Conservation (phyloP, 768 basidiomycete genomes). For the Collybiopsis luxurians region DNA sequence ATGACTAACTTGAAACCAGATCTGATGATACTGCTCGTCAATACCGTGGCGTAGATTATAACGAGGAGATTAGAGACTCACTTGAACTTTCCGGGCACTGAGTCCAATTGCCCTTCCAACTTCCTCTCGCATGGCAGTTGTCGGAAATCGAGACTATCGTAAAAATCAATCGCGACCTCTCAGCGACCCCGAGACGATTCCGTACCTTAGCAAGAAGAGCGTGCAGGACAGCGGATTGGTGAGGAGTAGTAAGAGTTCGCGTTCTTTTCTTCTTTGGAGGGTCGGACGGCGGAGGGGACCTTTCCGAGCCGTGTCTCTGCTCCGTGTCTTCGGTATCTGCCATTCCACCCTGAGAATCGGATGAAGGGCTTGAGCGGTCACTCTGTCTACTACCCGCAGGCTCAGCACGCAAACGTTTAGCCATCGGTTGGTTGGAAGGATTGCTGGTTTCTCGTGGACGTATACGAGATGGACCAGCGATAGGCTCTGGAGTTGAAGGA, state of each 20-base stretch:
- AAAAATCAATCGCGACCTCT: slow-evolving; percentile 2
- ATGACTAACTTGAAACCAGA: slow-evolving; percentile 79
- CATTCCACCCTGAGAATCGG: slow-evolving; percentile 53
- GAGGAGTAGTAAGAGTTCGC: slow-evolving; percentile 80
- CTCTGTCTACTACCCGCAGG: slow-evolving; percentile 22
- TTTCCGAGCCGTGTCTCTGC: slow-evolving; percentile 39
- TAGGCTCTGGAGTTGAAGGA: slow-evolving; percentile 20
- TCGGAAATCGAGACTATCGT: slow-evolving; percentile 85
- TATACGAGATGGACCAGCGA: slow-evolving; percentile 19
- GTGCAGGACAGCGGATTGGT: slow-evolving; percentile 86
- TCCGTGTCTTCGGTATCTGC: slow-evolving; percentile 59
- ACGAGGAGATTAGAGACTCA: slow-evolving; percentile 31
- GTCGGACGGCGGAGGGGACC: slow-evolving; percentile 28
- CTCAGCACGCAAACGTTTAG: slow-evolving; percentile 40
- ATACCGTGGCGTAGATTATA: slow-evolving; percentile 12
- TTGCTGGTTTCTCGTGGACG: slow-evolving; percentile 17
- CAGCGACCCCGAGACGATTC: slow-evolving; percentile 12
- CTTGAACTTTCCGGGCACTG: slow-evolving; percentile 89
- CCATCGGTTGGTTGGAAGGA: slow-evolving; percentile 35
- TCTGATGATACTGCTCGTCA: slow-evolving; percentile 39
- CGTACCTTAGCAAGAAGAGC: slow-evolving; percentile 82
- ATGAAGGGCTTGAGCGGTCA: slow-evolving; percentile 38
- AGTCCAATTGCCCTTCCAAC: slow-evolving; percentile 86
- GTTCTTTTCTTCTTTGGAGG: slow-evolving; percentile 80
- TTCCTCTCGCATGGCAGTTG: slow-evolving; percentile 84